A percentile compares a stretch with the other conserved stretches of the same genome.
Evolutionary conservation across 2,329 filamentous ascomycete species (phyloP).

Genomic region (Fusarium sp.): DNA sequence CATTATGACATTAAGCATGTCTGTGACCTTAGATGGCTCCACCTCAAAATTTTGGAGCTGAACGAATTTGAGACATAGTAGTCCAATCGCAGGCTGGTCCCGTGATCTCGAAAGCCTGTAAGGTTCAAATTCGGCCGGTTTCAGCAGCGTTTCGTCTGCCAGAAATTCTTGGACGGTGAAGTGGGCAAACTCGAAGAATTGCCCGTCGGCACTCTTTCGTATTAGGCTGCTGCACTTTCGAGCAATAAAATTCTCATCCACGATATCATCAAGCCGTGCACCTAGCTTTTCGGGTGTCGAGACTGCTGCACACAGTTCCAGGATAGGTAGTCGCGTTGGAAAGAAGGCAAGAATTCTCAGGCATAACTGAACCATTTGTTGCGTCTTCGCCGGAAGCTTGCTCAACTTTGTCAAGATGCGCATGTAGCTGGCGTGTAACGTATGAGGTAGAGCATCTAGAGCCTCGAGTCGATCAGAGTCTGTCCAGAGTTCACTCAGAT

Average conservation of each 20-base stretch:
- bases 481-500: conserved; percentile 14
- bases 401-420: conserved; percentile 7
- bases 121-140: accelerated
- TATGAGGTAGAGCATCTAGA: neutral
- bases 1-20: no score
- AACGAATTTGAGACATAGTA: neutral
- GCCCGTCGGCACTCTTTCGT: neutral
- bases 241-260: neutral
- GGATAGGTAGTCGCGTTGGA: accelerated
- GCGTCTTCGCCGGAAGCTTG: neutral
- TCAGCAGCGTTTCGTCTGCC: accelerated
- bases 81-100: accelerated
- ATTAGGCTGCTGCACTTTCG: conserved; percentile 23
- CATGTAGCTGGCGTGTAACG: conserved; percentile 10
- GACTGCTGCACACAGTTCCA: conserved; percentile 8
- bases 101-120: neutral
- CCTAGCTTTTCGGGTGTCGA: neutral
- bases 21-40: no score
- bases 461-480: conserved; percentile 25
- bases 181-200: conserved; percentile 5
- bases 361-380: conserved; percentile 9
- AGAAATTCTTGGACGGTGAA: conserved; percentile 1
- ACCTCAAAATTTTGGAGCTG: neutral
- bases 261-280: neutral
- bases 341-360: conserved; percentile 8